Base-by-base conservation (phyloP, 1,284 basidiomycete species). In the Sphaerobolus stellatus region DNA sequence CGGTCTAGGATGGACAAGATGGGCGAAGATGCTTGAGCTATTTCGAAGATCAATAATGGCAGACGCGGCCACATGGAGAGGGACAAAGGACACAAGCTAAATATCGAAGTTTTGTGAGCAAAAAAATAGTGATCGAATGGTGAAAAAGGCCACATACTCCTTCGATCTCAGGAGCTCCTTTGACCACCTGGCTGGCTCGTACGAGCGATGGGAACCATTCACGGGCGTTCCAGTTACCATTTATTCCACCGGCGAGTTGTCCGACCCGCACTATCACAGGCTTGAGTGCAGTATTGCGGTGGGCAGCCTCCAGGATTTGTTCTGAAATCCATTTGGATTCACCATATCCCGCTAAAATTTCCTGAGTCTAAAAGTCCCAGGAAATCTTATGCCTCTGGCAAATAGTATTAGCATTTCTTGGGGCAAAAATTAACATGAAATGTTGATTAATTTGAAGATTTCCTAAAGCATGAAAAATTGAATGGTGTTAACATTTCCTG, bases 241-340 rank as follows among this genome's bases (percentile, higher is more conserved):
- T 62, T 5, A 30, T 13, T 9, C 60, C 57, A 8, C 68, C 66
- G 5, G 60, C 57, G 13, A 70, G 55, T 52, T 71, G 69, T 2
- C 68, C 69, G 14, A 68, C 59, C 9, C 69, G 64, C 25, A 71
- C 58, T 3, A 65, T 58, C 13, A 62, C 54, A 4, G 65, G 51
- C 9, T 56, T 52, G 4, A 73, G 53, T 4, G 58, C 25, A 1
- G 67, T 67, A 27, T 61, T 18, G 27, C 48, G 25, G 7, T 61
- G 55, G 3, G 68, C 67, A 11, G 36, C 50, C 20, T 56, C 40
- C 13, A 72, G 52, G n/a, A 73, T 57, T 25, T 59, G 49, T 56
- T 73, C 71, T 4, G 61, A 54, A 14, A 71, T 66, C 62, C 65
- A 71, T 54, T 73, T 73, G 6, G 68, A 68, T 52, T 71, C 64